Evolutionary conservation across 2,329 filamentous ascomycete genomes (phyloP).

Genomic region (Magnaporthales sp.): DNA sequence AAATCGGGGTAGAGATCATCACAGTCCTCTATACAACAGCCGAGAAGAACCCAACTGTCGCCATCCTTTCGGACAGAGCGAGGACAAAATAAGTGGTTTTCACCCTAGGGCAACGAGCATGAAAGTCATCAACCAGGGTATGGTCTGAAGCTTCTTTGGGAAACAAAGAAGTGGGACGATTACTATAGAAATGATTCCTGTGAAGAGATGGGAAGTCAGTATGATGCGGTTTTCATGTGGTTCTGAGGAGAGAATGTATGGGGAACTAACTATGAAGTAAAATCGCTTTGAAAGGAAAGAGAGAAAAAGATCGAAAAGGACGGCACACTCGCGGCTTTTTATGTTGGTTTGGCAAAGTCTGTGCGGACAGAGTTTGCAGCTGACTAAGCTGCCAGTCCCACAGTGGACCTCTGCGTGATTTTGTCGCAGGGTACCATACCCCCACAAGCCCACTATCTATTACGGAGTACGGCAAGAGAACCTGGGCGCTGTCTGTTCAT

Average conservation of each 20-base stretch:
- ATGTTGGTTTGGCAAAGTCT: background rate
- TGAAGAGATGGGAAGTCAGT: background rate
- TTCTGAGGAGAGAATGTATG: background rate
- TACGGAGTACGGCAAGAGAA: no score
- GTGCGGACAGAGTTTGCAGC: background rate
- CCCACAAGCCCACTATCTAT: no score
- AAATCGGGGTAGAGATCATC: slow-evolving; percentile 83
- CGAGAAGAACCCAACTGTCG: slow-evolving; percentile 25
- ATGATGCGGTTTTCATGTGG: background rate
- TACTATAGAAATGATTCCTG: slow-evolving; percentile 96
- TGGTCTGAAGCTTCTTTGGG: slow-evolving; percentile 87
- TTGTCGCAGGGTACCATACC: no score
- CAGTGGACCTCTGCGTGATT: no score
- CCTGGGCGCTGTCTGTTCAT: no score
- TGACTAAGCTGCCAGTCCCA: background rate
- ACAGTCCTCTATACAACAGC: slow-evolving; percentile 73
- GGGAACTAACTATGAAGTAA: background rate
- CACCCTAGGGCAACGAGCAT: slow-evolving; percentile 88
- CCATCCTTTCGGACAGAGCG: slow-evolving; percentile 54
- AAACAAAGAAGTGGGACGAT: slow-evolving; percentile 84
- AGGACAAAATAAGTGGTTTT: slow-evolving; percentile 53
- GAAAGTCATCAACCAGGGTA: slow-evolving; percentile 88
- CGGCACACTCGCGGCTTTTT: no score
- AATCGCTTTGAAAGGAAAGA: background rate
- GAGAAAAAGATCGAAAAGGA: background rate